Evolutionary conservation across 225 moss, liverwort and hornwort genomes (phyloP), one percentile per base, ranked within the genome.

Genomic region (Ulota crispa): DNA sequence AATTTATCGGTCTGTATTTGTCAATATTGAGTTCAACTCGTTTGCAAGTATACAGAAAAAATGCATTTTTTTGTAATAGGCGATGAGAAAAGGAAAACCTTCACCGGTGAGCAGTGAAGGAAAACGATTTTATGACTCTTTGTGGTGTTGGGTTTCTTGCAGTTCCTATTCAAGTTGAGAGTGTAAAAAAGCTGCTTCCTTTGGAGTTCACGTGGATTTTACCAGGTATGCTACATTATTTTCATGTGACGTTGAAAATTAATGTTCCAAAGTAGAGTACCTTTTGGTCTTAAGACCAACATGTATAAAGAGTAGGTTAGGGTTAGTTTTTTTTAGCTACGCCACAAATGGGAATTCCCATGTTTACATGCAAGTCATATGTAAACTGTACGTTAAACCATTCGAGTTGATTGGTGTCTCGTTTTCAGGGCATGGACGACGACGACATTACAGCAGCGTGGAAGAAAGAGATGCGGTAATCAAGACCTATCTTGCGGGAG

Each of bases 191-290:
- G 62, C 81, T 96, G 47, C 86, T 89, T 28, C 63, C 83, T 20
- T 66, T 89, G 69, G 79, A 92, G 64, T 96, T 94, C 54, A 86
- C 75, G 1, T 96, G 96, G 96, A 0, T 96, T 28, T 88, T 96
- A 14, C 96, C 96, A 82, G 96, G 96, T 96, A 87, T 27, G 11
- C 36, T 78, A 39, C 14, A 27, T 56, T 59, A 6, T 24, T 57
- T 53, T 59, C 10, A 2, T 6, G 5, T 53, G 26, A 6, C 3
- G 24, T 12, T 36, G 15, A 4, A 53, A 60, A 23, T 26, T 28
- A 0, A 3, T 64, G 21, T 59, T 24, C 4, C 7, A 64, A 2
- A 52, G 0, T 30, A 21, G 5, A 55, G 24, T 24, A 24, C 2
- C 4, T 5, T 68, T 56, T 26, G 41, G 0, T 7, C 9, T 4